Conservation (phyloP, 2,329 filamentous ascomycete species). For the Sarocladiaceae sp. region DNA sequence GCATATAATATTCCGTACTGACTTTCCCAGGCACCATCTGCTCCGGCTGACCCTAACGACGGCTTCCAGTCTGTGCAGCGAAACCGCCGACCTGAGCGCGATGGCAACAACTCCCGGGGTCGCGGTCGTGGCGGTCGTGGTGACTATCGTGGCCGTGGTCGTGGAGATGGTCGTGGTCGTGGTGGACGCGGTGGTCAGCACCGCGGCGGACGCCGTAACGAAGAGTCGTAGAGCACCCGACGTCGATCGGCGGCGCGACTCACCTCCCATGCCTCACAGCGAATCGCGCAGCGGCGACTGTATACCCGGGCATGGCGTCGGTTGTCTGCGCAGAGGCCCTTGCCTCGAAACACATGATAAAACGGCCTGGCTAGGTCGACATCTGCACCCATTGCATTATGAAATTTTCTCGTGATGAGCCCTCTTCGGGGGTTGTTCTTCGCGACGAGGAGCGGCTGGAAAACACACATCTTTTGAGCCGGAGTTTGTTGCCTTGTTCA, state of each 20-base stretch:
- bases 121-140: conserved; percentile 34
- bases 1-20: background rate
- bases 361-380: background rate
- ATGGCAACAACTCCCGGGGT: conserved; percentile 33
- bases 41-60: conserved; percentile 43
- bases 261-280: conserved; percentile 19
- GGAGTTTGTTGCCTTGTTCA: conserved; percentile 9
- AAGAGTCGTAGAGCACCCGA: conserved; percentile 29
- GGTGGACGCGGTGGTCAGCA: conserved; percentile 32
- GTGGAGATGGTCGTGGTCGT: conserved; percentile 41
- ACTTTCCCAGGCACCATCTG: conserved; percentile 15
- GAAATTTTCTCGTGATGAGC: conserved; percentile 3
- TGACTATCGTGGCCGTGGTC: conserved; percentile 45
- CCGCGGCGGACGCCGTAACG: conserved; percentile 30
- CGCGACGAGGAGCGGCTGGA: background rate
- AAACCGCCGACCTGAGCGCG: conserved; percentile 49
- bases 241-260: conserved; percentile 20
- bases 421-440: background rate
- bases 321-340: conserved; percentile 1
- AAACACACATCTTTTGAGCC: conserved; percentile 4
- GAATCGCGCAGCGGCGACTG: conserved; percentile 26
- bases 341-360: background rate
- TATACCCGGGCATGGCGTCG: conserved; percentile 34
- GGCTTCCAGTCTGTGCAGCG: conserved; percentile 69
- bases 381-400: conserved; percentile 1